Evolutionary conservation across 2,329 filamentous ascomycete genomes (phyloP).

Genomic region (Endoconidiophora polonica): DNA sequence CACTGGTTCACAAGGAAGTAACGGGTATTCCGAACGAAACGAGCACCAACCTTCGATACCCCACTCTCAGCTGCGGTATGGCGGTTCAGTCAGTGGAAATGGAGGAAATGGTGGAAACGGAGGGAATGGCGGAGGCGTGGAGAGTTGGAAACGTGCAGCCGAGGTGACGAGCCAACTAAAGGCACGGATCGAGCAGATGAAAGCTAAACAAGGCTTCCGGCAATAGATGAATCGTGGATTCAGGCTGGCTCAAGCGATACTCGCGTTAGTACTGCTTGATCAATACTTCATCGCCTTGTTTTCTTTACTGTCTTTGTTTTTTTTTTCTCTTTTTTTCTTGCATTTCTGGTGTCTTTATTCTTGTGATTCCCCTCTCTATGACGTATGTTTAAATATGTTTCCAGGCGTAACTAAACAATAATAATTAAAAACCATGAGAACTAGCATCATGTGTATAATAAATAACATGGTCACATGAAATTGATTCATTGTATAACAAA

Average conservation of each 20-base stretch:
- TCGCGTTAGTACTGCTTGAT: too few species aligned
- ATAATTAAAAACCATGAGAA: background rate
- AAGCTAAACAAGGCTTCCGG: slow-evolving; percentile 31
- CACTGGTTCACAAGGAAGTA: slow-evolving; percentile 7
- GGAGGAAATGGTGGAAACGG: background rate
- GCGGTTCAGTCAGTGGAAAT: too few species aligned
- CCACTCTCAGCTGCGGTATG: too few species aligned
- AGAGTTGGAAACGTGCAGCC: slow-evolving; percentile 93
- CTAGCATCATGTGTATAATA: too few species aligned
- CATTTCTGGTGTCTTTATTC: background rate
- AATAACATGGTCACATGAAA: too few species aligned
- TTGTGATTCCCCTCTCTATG: background rate
- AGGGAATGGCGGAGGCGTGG: slow-evolving; percentile 33
- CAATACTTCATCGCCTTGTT: too few species aligned
- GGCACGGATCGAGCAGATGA: slow-evolving; percentile 97
- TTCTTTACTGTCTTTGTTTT: too few species aligned
- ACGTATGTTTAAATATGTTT: too few species aligned
- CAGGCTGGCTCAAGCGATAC: too few species aligned
- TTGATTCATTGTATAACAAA: too few species aligned
- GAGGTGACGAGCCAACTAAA: slow-evolving; percentile 97
- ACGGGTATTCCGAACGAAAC: background rate
- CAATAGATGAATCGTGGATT: background rate
- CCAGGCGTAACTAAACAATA: background rate
- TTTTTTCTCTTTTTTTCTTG: background rate
- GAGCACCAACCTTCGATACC: background rate